These are phyloP conservation scores for Crithidia brevicula DNA, from an alignment of 208 protist genomes.

Conservation along the genomic window DNA sequence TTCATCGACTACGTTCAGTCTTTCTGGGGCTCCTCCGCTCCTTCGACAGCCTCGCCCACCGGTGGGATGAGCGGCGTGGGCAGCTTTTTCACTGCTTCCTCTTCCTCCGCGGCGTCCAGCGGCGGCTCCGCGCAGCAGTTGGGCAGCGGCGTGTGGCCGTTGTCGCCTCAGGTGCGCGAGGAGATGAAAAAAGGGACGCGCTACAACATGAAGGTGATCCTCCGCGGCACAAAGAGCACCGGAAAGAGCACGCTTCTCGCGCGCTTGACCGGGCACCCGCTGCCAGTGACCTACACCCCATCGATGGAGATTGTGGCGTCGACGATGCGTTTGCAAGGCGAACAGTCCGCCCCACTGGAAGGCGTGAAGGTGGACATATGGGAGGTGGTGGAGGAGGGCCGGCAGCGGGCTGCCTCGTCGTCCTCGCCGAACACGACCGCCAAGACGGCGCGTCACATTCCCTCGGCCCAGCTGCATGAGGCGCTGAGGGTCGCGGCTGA, in stretches of 20 bases:
- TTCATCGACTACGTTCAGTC: slow-evolving; percentile 30
- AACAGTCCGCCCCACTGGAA: slow-evolving; percentile 40
- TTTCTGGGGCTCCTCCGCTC: slow-evolving; percentile 4
- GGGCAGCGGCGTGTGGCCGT: slow-evolving; percentile 51
- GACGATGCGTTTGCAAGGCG: slow-evolving; percentile 55
- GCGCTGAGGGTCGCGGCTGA: slow-evolving; percentile 38
- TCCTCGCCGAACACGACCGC: slow-evolving; percentile 12
- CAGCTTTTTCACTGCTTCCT: not conserved
- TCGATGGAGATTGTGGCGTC: slow-evolving; percentile 64
- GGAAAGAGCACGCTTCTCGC: slow-evolving; percentile 81
- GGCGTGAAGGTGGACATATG: slow-evolving; percentile 82
- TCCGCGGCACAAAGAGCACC: slow-evolving; percentile 64
- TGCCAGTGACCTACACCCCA: slow-evolving; percentile 48
- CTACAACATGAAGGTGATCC: slow-evolving; percentile 87
- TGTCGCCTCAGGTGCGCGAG: slow-evolving; percentile 59
- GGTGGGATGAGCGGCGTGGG: not conserved
- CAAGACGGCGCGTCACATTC: not conserved
- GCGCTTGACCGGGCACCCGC: slow-evolving; percentile 52
- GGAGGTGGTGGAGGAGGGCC: slow-evolving; percentile 74
- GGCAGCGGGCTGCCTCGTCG: slow-evolving; percentile 9
- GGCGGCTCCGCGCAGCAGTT: slow-evolving; percentile 21
- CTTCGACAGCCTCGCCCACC: not conserved
- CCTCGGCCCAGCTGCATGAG: slow-evolving; percentile 35
- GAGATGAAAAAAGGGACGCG: slow-evolving; percentile 68
- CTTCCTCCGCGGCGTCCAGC: not conserved